These are phyloP conservation scores for Eucalyptus curtisii DNA, from an alignment of 345 rosid genomes.

Conservation along the genomic window DNA sequence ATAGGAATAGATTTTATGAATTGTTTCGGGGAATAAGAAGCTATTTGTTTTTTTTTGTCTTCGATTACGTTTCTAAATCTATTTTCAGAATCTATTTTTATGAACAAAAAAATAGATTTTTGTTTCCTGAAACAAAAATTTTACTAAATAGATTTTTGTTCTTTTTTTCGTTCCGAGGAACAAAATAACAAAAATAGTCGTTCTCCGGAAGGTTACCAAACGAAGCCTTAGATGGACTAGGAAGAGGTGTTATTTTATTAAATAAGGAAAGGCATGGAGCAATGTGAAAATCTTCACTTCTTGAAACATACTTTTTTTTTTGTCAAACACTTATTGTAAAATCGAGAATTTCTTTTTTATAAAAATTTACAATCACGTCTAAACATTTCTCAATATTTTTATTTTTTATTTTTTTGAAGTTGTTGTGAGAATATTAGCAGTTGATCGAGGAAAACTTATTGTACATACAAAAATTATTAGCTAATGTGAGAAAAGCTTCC, in stretches of 20 bases:
- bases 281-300: neutral
- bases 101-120: no score
- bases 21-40: fast-evolving
- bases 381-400: neutral
- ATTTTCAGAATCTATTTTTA: no score
- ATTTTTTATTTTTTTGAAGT: neutral
- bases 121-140: fast-evolving
- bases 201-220: fast-evolving
- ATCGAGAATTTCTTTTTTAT: neutral
- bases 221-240: no score
- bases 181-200: no score
- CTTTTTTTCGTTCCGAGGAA: fast-evolving
- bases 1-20: no score
- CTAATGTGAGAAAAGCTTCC: neutral
- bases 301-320: neutral
- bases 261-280: neutral
- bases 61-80: fast-evolving
- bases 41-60: no score
- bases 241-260: neutral
- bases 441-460: neutral
- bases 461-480: neutral
- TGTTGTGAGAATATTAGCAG: neutral
- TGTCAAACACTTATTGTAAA: neutral
- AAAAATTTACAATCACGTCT: neutral
- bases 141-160: fast-evolving